Evolutionary conservation across 2,329 filamentous ascomycete genomes (phyloP), one percentile per base, ranked within the genome.

Genomic region (Colletotrichum theobromicola): DNA sequence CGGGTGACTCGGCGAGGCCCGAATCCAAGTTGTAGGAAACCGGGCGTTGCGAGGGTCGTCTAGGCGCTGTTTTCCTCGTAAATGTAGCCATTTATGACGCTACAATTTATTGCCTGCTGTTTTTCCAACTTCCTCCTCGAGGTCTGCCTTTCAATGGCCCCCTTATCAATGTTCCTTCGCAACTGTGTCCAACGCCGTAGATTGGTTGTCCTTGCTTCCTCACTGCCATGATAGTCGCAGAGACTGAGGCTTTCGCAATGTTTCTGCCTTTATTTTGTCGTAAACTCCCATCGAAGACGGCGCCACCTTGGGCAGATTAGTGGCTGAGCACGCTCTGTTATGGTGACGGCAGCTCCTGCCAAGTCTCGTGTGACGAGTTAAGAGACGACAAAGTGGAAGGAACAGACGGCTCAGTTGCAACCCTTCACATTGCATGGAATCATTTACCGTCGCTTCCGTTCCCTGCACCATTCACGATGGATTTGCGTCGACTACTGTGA

Each of bases 21-120:
- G 81, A 81, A 67, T 78, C 85, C 8, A 87, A 86, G 81, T 80
- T 88, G 50, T 87, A 72, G 63, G 46, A 67, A n/a, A 62, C 35
- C 21, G 53, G 8, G 62, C 13, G 16, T 12, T 15, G 60, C 34
- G 18, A 50, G n/a, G 42, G 35, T 37, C 24, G 15, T 34, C 18
- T 42, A 18, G 21, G 18, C 10, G 34, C 24, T 30, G 5, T 16
- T 62, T 12, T 21, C 15, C 21, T 24, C 21, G 30, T 62, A 37
- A 13, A 13, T 35, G 15, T 62, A 37, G 30, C 32, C 13, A 21
- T 35, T 9, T 13, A 24, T 62, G 26, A 32, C 12, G 15, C 26
- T 58, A 26, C 3, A n/a, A 50, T 50, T 50, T 50, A 12, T 12
- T n/a, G 7, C n/a, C 42, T 50, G n/a, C 10, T 21, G 6, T 7